These are phyloP conservation scores for Periconia digitata DNA, from an alignment of 2,329 filamentous ascomycete species.

Conservation along the genomic window DNA sequence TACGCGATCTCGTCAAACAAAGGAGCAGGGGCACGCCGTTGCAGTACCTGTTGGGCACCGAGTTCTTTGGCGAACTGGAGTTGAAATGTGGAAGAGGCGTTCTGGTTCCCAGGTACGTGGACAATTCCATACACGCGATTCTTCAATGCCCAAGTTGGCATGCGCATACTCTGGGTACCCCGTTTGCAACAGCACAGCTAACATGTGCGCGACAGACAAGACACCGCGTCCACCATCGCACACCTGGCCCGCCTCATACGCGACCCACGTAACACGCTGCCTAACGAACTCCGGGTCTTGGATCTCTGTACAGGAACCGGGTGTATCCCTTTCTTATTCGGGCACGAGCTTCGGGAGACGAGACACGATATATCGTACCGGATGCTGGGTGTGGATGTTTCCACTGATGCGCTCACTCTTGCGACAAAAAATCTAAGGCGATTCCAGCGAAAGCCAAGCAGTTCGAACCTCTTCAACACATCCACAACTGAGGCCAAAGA, in stretches of 20 bases:
- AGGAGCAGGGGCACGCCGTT: constrained; percentile 70
- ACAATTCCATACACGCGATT: no score
- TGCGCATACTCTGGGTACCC: no score
- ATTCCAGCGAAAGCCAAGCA: constrained; percentile 19
- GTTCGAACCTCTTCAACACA: background rate
- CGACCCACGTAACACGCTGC: constrained; percentile 11
- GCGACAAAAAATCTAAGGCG: constrained; percentile 64
- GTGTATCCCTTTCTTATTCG: constrained; percentile 80
- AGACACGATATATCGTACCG: constrained; percentile 41
- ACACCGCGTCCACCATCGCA: constrained; percentile 47
- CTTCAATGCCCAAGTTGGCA: no score
- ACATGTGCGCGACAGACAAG: constrained; percentile 42
- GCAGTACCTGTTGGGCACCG: constrained; percentile 85
- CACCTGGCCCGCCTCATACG: constrained; percentile 33
- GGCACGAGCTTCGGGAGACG: constrained; percentile 57
- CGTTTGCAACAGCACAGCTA: constrained; percentile 8
- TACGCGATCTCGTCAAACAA: constrained; percentile 28
- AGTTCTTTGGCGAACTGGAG: constrained; percentile 84
- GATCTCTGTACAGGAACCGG: constrained; percentile 92
- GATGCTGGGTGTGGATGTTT: constrained; percentile 75
- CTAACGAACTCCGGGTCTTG: constrained; percentile 60
- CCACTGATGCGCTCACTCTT: constrained; percentile 63
- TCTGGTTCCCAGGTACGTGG: constrained; percentile 72
- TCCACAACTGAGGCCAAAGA: background rate
- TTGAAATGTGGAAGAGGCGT: constrained; percentile 76